Evolutionary conservation across 73 alveolate species (phyloP).

Genomic region (Blepharisma japonicum): DNA sequence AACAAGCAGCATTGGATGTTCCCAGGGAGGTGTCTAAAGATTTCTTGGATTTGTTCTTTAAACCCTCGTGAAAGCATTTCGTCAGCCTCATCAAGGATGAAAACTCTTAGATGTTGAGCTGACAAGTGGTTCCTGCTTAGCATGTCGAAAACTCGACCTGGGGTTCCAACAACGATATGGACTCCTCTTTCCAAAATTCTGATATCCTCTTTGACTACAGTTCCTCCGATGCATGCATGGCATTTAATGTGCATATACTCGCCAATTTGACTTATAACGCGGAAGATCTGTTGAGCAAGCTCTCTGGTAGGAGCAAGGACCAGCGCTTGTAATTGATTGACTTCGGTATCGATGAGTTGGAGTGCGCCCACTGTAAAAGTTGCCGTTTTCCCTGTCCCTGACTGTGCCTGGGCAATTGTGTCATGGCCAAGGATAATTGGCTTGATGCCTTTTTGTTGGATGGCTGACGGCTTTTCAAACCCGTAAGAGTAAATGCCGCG

Average conservation of each 20-base stretch:
- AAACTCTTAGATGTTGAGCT: constrained; percentile 74
- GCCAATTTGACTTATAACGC: constrained; percentile 65
- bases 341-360: constrained; percentile 75
- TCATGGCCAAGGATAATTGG: constrained; percentile 91
- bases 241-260: constrained; percentile 68
- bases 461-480: constrained; percentile 95
- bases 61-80: constrained; percentile 92
- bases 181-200: constrained; percentile 92
- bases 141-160: constrained; percentile 99
- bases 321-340: constrained; percentile 90
- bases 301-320: constrained; percentile 99
- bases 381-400: constrained; percentile 98
- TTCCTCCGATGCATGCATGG: constrained; percentile 97
- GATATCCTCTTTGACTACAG: constrained; percentile 93
- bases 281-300: constrained; percentile 81
- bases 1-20: constrained; percentile 84
- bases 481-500: constrained; percentile 87
- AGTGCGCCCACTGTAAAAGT: constrained; percentile 87
- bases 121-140: constrained; percentile 76
- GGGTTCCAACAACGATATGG: constrained; percentile 94
- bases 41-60: constrained; percentile 91
- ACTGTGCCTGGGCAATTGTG: constrained; percentile 91
- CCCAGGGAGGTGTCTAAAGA: constrained; percentile 86
- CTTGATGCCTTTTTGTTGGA: constrained; percentile 90
- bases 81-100: constrained; percentile 95